Base-by-base conservation (phyloP, 2,329 filamentous ascomycete species). In the Phialophora tarda region DNA sequence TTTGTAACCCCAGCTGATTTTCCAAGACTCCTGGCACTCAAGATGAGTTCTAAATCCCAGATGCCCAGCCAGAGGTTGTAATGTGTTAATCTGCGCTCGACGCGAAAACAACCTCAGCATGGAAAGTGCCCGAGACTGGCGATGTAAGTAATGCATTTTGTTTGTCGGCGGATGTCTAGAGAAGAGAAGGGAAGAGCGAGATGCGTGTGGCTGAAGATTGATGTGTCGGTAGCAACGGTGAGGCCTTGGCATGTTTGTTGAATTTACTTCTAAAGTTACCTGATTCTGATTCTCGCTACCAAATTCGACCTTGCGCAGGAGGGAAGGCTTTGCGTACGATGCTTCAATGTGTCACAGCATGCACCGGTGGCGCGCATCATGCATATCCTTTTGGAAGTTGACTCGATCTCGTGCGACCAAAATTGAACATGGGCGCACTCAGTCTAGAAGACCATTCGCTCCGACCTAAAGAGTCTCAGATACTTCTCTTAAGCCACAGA, bases 1-100 rank as follows among this genome's bases (percentile, higher is more conserved):
- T 53, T 59, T 73, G 71, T 73, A 63, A 65, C 71, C 71, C 71
- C 71, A 67, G 72, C 71, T 73, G 71, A 73, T 73, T 73, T 71
- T 71, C 71, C 69, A 70, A 65, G 69, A 65, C 69, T 65, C 70
- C 71, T 70, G 68, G 74, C 75, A 74, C 68, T 71, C 70, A 72
- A 59, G 71, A 74, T 71, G 71, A 73, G 59, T 66, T 67, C 71
- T 72, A 66, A 72, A 62, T 32, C 60, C 67, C 72, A 66, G 69
- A 71, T 61, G 72, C 73, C 72, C 69, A 72, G 73, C 67, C 72
- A 72, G 73, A 73, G 73, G 71, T 66, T 4, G 23, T 34, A 32
- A 66, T 34, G 24, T 28, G 54, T 64, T 50, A 68, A 65, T 69
- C 69, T 71, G 65, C 65, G 69, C 67, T 59, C 63, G 71, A 69